Conservation (phyloP, 2,329 filamentous ascomycete species). For the Fusarium illudens region DNA sequence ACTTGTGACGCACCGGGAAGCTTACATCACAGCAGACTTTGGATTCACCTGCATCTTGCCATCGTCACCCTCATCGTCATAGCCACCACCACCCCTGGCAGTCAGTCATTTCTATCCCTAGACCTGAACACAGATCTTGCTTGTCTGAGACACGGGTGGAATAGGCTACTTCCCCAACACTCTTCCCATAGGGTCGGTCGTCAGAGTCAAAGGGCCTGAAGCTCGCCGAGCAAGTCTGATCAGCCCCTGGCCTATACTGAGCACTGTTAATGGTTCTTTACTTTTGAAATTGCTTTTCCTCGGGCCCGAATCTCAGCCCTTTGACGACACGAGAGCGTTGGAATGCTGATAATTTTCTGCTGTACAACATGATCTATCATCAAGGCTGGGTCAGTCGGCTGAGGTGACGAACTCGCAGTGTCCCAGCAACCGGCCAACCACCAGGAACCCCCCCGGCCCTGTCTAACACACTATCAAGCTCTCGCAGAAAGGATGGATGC, state of each 20-base stretch:
- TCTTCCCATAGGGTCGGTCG: background rate
- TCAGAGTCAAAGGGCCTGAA: background rate
- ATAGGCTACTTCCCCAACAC: background rate
- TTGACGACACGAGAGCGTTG: background rate
- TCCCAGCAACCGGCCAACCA: background rate
- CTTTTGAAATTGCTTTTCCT: background rate
- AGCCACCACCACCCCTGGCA: background rate
- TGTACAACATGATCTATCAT: constrained; percentile 22
- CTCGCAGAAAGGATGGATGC: background rate
- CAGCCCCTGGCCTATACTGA: background rate
- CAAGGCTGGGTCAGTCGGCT: background rate
- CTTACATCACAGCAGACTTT: background rate
- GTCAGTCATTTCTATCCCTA: background rate
- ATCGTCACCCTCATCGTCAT: background rate
- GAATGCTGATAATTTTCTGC: background rate
- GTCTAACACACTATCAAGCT: background rate
- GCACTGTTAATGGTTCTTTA: background rate
- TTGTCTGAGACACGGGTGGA: background rate
- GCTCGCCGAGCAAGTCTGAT: background rate
- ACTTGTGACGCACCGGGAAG: background rate
- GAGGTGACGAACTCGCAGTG: background rate
- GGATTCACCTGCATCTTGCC: background rate
- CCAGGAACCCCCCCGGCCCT: background rate
- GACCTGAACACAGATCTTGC: background rate
- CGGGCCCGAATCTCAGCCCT: background rate